Base-by-base conservation (phyloP, 208 protist species). In the Naegleria gruberi region DNA sequence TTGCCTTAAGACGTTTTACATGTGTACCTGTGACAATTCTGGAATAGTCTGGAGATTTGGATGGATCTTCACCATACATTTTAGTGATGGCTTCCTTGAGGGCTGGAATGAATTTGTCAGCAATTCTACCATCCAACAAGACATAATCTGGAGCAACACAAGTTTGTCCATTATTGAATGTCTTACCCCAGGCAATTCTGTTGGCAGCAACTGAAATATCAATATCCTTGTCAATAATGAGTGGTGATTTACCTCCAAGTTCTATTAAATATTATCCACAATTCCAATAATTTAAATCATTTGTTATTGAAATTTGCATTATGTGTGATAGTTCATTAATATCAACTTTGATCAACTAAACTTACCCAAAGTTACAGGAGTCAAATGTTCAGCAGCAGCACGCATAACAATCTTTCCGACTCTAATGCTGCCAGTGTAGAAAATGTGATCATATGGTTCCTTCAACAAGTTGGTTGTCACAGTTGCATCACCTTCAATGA, bases 241-340 rank as follows among this genome's bases (percentile, higher is more conserved):
- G 91, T 42, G 97, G 97, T 40, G 93, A 96, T 90, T 99, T 98
- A 34, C 97, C 97, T 82, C 97, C 97, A 3, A 98, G 92, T 91
- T 99, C 97, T 45, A 30, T 65, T 10, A 19, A 30, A 3, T 10
- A 65, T 5, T 19, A 55, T 55, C 46, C 15, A 65, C 2, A 65
- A 65, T 30, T 65, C 51, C 15, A 65, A 65, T 23, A 65, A 55
- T 55, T 23, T 30, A 65, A 65, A 65, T 65, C n/a, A n/a, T n/a
- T n/a, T n/a, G n/a, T n/a, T n/a, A n/a, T n/a, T n/a, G n/a, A n/a
- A n/a, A n/a, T n/a, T n/a, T n/a, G n/a, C n/a, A n/a, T n/a, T n/a
- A n/a, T n/a, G n/a, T n/a, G n/a, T n/a, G n/a, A n/a, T 65, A 1
- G 46, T 19, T 55, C 46, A 15, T 19, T 19, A 55, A 55, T 55